Evolutionary conservation across 257 asterid genomes (phyloP), one percentile per base, ranked within the genome.

Genomic region (Scutellaria baicalensis): DNA sequence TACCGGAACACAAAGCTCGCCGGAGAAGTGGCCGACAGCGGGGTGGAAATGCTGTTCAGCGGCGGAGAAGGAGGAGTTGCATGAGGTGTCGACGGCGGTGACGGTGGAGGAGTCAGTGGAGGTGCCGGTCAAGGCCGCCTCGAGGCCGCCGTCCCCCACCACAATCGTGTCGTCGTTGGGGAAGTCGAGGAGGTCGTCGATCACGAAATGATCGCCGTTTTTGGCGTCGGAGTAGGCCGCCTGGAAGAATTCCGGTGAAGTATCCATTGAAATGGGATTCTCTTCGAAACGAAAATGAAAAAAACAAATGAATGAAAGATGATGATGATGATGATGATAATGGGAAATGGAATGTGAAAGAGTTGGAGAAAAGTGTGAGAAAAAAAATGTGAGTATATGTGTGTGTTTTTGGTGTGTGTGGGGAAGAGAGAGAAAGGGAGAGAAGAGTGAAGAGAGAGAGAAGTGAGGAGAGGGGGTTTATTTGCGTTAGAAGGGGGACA

Each of bases 1-100:
- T 74, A 92, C 98, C 83, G 98, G 98, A 33, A 84, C 84, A 42
- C 83, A 84, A 39, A 92, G 86, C 47, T 92, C 97, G 52, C 81
- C 50, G 68, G 88, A 75, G 76, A 83, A 86, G 33, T 84, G 85
- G 33, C 63, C 78, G 16, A 67, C 83, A 50, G 73, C 68, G 0
- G 44, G 12, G 9, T 71, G 73, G 65, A 77, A 73, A 52, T 79
- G 80, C 0, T 72, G 75, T 0, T 75, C 85, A 1, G 66, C 21
- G 48, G 69, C 33, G 58, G 77, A 68, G 63, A 68, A 62, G 1
- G 79, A 35, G 27, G 95, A 84, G 81, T 86, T 83, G 81, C 89
- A 83, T 2, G 92, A 84, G 70, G 50, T 78, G 64, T 81, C 85
- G 1, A 78, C 48, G 1, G 64, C 75, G 5, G 83, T 58, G 63